Evolutionary conservation across 202 grass and related monocot genomes (phyloP).

Genomic region (Saccharum hybrid): DNA sequence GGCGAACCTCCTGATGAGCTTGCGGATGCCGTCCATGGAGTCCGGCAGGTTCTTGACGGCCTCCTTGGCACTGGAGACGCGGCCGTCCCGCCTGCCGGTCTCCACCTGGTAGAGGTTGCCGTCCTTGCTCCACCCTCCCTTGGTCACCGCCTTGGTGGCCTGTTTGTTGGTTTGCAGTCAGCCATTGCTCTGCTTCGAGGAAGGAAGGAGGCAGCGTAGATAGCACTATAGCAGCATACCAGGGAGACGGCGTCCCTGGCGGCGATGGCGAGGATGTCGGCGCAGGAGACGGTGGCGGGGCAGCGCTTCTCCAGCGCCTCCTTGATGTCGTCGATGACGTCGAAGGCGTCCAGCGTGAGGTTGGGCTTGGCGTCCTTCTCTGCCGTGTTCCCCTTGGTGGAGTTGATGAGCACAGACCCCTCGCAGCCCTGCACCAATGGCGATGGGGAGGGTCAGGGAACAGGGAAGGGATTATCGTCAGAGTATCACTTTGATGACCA

Average conservation of each 20-base stretch:
- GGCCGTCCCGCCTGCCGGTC: constrained; percentile 56
- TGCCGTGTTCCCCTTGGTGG: constrained; percentile 52
- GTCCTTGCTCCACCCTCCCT: constrained; percentile 54
- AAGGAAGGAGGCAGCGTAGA: too few species aligned
- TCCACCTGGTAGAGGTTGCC: constrained; percentile 63
- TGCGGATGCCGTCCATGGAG: constrained; percentile 47
- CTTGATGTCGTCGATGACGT: constrained; percentile 64
- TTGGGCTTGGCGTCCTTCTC: constrained; percentile 91
- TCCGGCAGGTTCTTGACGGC: constrained; percentile 50
- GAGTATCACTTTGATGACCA: not conserved
- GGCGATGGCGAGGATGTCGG: constrained; percentile 47
- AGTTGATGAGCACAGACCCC: constrained; percentile 82
- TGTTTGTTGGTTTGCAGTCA: not conserved
- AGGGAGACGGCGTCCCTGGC: constrained; percentile 58
- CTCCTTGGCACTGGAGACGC: constrained; percentile 42
- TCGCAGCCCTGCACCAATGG: constrained; percentile 66
- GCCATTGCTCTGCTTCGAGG: not conserved
- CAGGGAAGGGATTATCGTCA: not conserved
- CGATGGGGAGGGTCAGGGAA: not conserved
- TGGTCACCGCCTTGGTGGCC: constrained; percentile 53
- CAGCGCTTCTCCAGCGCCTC: constrained; percentile 41
- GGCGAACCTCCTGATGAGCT: constrained; percentile 46
- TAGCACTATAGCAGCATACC: too few species aligned
- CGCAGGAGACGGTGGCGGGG: constrained; percentile 42
- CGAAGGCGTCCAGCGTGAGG: constrained; percentile 62